Conservation (phyloP, 2,329 filamentous ascomycete species). For the Paracamarosporium sp. region DNA sequence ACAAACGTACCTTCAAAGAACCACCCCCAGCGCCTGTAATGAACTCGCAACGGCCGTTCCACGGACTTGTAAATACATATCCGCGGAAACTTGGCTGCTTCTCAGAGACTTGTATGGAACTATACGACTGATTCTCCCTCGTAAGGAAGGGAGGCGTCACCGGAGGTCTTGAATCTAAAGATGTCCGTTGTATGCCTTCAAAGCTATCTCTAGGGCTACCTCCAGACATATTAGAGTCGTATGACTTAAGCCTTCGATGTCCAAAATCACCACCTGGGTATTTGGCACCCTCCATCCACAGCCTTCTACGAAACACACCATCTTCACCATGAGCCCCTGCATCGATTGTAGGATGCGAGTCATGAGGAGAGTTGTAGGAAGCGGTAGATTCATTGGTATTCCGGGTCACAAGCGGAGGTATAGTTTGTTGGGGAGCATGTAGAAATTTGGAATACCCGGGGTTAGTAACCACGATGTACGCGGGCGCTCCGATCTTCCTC, state of each 20-base stretch:
- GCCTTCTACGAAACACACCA: conserved; percentile 50
- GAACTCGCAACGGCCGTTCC: conserved; percentile 89
- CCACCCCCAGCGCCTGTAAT: conserved; percentile 77
- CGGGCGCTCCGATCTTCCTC: conserved; percentile 49
- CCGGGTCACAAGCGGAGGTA: conserved; percentile 19
- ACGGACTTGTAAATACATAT: conserved; percentile 84
- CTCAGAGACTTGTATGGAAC: conserved; percentile 49
- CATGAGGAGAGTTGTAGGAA: conserved; percentile 10
- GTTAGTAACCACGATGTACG: conserved; percentile 64
- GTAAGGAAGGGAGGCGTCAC: conserved; percentile 25
- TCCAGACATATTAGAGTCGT: conserved; percentile 31
- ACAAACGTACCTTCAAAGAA: conserved; percentile 61
- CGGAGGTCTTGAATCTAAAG: conserved; percentile 20
- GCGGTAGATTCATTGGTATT: conserved; percentile 22
- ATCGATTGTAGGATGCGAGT: background rate
- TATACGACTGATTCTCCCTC: conserved; percentile 34
- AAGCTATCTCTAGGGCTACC: conserved; percentile 31
- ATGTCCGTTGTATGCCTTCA: conserved; percentile 17
- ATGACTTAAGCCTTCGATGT: conserved; percentile 44
- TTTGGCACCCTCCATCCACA: conserved; percentile 57
- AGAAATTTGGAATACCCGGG: conserved; percentile 67
- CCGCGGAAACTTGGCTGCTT: conserved; percentile 60
- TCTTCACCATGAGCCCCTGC: background rate
- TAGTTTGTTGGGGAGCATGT: conserved; percentile 26
- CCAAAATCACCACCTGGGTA: conserved; percentile 47